Base-by-base conservation (phyloP, 345 rosid genomes). In the Syzygium aromaticum region DNA sequence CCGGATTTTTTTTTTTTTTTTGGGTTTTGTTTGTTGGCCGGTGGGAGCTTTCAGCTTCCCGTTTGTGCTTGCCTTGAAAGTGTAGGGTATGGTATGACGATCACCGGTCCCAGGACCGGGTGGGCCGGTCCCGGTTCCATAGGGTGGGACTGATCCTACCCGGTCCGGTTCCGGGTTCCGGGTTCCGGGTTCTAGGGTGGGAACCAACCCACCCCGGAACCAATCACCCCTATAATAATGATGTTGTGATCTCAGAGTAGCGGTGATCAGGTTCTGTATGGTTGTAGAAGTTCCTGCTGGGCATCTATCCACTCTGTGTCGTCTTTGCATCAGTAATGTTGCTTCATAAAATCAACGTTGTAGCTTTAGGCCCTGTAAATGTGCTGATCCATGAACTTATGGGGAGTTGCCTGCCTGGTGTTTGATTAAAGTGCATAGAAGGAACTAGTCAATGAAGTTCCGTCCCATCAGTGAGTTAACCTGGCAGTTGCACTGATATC, bases 11-110 rank as follows among this genome's bases (percentile, higher is more conserved):
- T 51, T 0, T 56, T 54, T 51, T 51, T 51, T 51, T 52, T 9
- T 0, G 23, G 27, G 1, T 56, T 56, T 56, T 56, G 5, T 0
- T 56, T 0, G 61, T 5, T 0, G 61, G 5, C 61, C 0, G 5
- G 25, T 54, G 59, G 59, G 59, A 54, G 57, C 23, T 54, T 52
- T 52, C 54, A 52, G 2, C 21, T 52, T 16, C 54, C 21, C 54
- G 15, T 2, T 13, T 4, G 54, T 15, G 54, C 54, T 52, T 52
- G 21, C 54, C 54, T 52, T 52, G 54, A 52, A 16, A 52, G 54
- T 5, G 54, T 52, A 52, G 54, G 17, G 54, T 5, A 17, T 52
- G 54, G 54, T 52, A 5, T 17, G 52, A 11, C 52, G 13, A 11
- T 51, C 52, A 51, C 13, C 12, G 13, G 52, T 51, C 12, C 52